Evolutionary conservation across 371 early-diverging fungal species (phyloP), one percentile per base, ranked within the genome.

Genomic region (Lichtheimia ornata): DNA sequence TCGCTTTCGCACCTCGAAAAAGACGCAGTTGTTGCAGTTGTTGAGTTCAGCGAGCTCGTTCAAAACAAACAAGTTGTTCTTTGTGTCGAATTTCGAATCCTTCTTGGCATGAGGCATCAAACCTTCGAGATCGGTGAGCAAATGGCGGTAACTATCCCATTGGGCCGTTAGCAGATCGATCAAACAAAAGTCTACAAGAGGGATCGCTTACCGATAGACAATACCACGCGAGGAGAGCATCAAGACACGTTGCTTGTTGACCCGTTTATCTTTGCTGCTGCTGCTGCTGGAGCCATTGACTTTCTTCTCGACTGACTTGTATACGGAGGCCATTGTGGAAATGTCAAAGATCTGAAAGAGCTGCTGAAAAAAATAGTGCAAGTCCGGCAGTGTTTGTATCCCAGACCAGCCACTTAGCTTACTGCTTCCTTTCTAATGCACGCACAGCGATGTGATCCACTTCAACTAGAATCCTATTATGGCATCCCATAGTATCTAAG

Each of bases 11-110:
- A 91, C 88, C 73, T 98, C 99, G 76, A 98, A 96, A 75, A 91
- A 98, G 47, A 98, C 75, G 66, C 90, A 90, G 71, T 97, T 97
- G 84, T 97, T 97, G 85, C 99, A 97, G 82, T 95, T 94, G 84
- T 93, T 93, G 54, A 97, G 85, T 62, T 97, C 97, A 11, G 96
- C 93, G 45, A 98, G 82, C 78, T 97, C 99, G 71, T 97, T 97
- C 53, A 98, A 74, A 40, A 93, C 69, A n/a, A 86, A 76, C 58
- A 97, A 88, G 63, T 94, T 90, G 69, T 83, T 83, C 72, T 97
- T 97, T 42, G 93, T 84, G 78, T 97, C 97, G 24, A 97, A 81
- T 74, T 98, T 98, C 59, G 85, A 79, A 63, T 94, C 95, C 74
- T 96, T 95, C 76, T 97, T 97, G 53, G 92, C 82, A 69, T 98